Evolutionary conservation across 2,329 filamentous ascomycete genomes (phyloP), one percentile per base, ranked within the genome.

Genomic region (Mycocentrospora acerina): DNA sequence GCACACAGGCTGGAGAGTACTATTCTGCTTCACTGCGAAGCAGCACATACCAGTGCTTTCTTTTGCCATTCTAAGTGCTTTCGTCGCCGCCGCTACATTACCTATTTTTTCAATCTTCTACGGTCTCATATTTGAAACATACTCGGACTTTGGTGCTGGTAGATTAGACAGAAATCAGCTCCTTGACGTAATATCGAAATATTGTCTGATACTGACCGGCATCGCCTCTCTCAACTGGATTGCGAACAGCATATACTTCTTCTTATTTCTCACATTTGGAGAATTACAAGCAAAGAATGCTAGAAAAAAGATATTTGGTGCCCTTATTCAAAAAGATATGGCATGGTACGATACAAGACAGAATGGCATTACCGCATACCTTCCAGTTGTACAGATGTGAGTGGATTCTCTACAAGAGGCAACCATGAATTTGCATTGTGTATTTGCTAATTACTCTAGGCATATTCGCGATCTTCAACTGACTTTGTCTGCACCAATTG

Each of bases 391-490:
- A 22, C 85, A 95, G 64, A 83, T 82, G 86, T 90, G 71, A 67
- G 82, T 35, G 10, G 6, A 9, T 5, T 7, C 31, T 66, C 35
- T 41, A 40, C 37, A 13, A 6, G 3, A 33, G 12, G n/a, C 5
- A 22, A 22, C 22, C 12, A 19, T 24, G 24, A 12, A 22, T 16
- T 4, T 27, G 11, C 12, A 3, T 25, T 13, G 29, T n/a, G 58
- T 8, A 61, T 45, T 24, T 8, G 22, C 44, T 52, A 10, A 31
- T 24, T 25, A 14, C 2, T 8, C n/a, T 40, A 95, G 90, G 17
- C 85, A 95, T 61, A 85, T 86, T 7, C 78, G 85, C 38, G 90
- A 96, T 47, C 73, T 97, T 4, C 90, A 95, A 55, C 72, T 84
- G 2, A 86, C 87, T 1, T 83, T 84, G 0, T 91, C 90, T 0